Base-by-base conservation (phyloP, 352 stramenopile genomes). In the Globisporangium nagaii region DNA sequence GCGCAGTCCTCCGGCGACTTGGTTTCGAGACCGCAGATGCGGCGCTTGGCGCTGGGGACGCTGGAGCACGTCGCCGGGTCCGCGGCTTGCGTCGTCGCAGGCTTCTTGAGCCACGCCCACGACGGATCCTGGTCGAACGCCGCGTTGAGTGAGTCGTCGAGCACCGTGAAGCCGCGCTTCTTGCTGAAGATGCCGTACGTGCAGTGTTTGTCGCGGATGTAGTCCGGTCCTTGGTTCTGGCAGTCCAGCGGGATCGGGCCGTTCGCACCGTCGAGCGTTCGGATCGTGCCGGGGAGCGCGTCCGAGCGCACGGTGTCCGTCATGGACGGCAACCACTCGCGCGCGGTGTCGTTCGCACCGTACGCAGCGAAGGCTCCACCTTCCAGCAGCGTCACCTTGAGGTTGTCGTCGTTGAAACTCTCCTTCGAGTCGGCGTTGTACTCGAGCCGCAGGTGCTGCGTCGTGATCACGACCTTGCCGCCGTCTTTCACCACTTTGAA, bases 121-220 rank as follows among this genome's bases (percentile, higher is more conserved):
- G 40, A 31, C 11, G 53, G 44, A 12, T 68, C 51, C 10, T 64
- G 44, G 53, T 73, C 55, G 24, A 68, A 54, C 24, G 63, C 59
- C 1, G 51, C 50, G 17, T 34, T 58, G 28, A 73, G 53, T 11
- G 56, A 63, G 50, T 82, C 71, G 24, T 81, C 66, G 4, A 75
- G 41, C 24, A 79, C 66, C 4, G 53, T 62, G 36, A 55, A 75
- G 11, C 71, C 71, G n/a, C 56, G 49, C 39, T 58, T 66, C 34
- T 47, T 53, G 37, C 60, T 73, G 30, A 81, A 54, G 36, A 82
- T 19, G 8, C 58, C 71, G 34, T 64, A 71, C 35, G 67, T 74
- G 42, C 71, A 81, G 48, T 81, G 71, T 12, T 42, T 62, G 34
- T 68, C 58, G 37, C 70, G 64, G 19, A 61, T 60, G 41, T 75